These are phyloP conservation scores for Gossypium trilobum DNA, from an alignment of 441 rosid genomes.

Conservation along the genomic window DNA sequence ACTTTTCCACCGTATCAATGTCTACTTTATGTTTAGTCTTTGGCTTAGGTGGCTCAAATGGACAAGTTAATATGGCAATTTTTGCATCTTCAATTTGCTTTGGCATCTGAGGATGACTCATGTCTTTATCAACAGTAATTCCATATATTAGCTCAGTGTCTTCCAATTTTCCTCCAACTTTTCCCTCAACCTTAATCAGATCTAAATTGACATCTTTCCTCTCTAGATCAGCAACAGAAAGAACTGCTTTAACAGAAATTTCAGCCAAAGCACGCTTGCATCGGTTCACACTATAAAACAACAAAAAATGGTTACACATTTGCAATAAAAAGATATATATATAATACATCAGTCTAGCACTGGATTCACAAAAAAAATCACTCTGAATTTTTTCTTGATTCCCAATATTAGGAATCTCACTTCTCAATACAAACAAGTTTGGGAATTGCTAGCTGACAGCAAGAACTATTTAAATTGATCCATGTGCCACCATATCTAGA, in stretches of 20 bases:
- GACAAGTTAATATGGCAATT: slow-evolving; percentile 93
- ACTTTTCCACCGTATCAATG: slow-evolving; percentile 91
- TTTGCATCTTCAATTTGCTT: slow-evolving; percentile 81
- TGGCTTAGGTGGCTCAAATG: slow-evolving; percentile 97
- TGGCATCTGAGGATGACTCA: slow-evolving; percentile 99
- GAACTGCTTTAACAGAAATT: slow-evolving; percentile 90
- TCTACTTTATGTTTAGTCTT: slow-evolving; percentile 99
- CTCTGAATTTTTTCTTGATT: background rate
- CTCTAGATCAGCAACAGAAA: slow-evolving; percentile 92
- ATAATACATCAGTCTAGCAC: background rate
- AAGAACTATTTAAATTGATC: background rate
- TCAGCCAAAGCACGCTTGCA: slow-evolving; percentile 88
- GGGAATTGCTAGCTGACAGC: background rate
- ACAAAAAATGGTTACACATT: slow-evolving; percentile 2
- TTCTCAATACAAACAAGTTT: background rate
- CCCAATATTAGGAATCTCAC: background rate
- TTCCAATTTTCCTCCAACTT: slow-evolving; percentile 87
- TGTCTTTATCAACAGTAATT: slow-evolving; percentile 79
- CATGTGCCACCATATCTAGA: background rate
- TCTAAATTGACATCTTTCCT: slow-evolving; percentile 89
- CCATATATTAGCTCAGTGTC: slow-evolving; percentile 86
- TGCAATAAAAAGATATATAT: background rate
- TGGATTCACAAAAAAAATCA: background rate
- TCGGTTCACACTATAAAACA: slow-evolving; percentile 65
- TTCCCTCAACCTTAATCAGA: slow-evolving; percentile 89